Evolutionary conservation across 108 stramenopile species (phyloP), one percentile per base, ranked within the genome.

Genomic region (Aureococcus anophagefferens): DNA sequence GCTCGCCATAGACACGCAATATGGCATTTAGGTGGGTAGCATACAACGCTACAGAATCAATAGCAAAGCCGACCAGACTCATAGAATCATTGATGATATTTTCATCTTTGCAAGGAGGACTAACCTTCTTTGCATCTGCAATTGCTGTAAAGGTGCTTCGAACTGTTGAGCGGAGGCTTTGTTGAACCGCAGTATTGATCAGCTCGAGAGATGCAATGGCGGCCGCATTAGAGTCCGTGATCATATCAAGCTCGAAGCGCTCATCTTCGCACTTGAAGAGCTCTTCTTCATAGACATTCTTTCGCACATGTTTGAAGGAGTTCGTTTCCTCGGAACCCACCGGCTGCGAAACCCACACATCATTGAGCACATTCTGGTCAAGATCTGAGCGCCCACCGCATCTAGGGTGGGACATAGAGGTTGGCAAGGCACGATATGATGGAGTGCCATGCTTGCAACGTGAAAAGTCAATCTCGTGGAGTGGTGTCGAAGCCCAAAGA

Each of bases 201-300:
- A 87, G 74, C 89, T 88, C 51, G 36, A 98, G 86, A 28, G 88
- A 78, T 1, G 86, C 80, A 81, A 96, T 89, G n/a, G 95, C 90
- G 51, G 79, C 70, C 17, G 81, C 71, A 76, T 95, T 96, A 0
- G 91, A 81, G 72, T 97, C 98, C 64, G 98, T 96, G 35, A 95
- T 93, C 92, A 97, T 96, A 78, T 99, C 98, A 34, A 98, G 88
- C 82, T 99, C 98, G 77, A 87, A 95, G n/a, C 96, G 84, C 81
- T 98, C 96, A 79, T 99, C 98, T 78, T 99, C 98, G 67, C 84
- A 86, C 45, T 93, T 85, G 80, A 98, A 99, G 11, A 99, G 84
- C 4, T 88, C 83, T 71, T 99, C 97, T 70, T 99, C 98, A 77
- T 91, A 89, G 51, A 88, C 87, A 77, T 97, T 98, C 51, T 93